Conservation (phyloP, 768 basidiomycete genomes). For the Kwoniella heveanensis region DNA sequence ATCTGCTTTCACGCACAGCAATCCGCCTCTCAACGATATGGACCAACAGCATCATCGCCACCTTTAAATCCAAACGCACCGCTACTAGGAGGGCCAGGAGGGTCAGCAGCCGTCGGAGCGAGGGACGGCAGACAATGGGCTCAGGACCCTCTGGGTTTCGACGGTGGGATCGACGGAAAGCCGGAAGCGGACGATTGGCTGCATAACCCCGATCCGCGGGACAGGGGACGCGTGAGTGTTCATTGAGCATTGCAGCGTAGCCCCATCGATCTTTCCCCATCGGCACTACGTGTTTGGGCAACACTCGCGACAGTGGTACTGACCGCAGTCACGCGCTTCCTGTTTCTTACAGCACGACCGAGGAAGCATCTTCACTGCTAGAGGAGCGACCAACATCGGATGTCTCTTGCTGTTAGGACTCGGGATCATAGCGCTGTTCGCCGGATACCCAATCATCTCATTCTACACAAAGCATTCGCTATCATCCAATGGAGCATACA, state of each 20-base stretch:
- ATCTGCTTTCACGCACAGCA: not conserved
- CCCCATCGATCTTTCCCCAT: too few species aligned
- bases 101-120: not conserved
- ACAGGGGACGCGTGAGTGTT: constrained; percentile 29
- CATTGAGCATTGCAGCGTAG: not conserved
- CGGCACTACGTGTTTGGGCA: too few species aligned
- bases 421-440: constrained; percentile 76
- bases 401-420: constrained; percentile 70
- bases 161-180: constrained; percentile 31
- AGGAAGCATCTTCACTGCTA: constrained; percentile 70
- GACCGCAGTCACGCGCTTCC: too few species aligned
- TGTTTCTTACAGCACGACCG: constrained; percentile 38
- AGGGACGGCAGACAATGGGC: constrained; percentile 21
- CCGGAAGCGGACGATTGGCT: constrained; percentile 84
- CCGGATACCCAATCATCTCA: constrained; percentile 81
- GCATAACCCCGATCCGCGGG: constrained; percentile 82
- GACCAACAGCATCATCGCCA: constrained; percentile 37
- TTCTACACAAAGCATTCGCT: constrained; percentile 57
- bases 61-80: constrained; percentile 27
- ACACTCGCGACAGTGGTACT: too few species aligned
- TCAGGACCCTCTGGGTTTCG: constrained; percentile 24
- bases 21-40: constrained; percentile 33
- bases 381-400: constrained; percentile 80
- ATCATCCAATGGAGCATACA: constrained; percentile 64
- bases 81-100: constrained; percentile 27